Conservation (phyloP, 2,329 filamentous ascomycete genomes). For the Thermomyces lanuginosus region DNA sequence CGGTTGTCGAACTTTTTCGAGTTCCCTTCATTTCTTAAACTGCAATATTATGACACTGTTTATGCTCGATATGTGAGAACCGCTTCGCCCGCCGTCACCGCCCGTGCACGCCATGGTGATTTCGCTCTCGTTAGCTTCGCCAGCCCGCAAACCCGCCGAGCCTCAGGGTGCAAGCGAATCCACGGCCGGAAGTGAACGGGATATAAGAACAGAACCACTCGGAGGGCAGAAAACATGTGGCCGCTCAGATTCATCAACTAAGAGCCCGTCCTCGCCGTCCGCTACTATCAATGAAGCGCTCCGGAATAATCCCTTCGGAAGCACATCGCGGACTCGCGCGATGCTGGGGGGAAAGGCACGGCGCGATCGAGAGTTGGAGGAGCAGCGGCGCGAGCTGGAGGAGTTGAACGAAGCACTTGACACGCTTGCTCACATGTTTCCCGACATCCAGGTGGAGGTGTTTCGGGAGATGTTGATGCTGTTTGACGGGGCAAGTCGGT, state of each 20-base stretch:
- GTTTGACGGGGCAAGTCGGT: slow-evolving; percentile 31
- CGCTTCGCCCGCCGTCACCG: too few relatives aligned
- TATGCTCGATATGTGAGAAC: too few relatives aligned
- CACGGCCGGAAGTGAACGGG: too few relatives aligned
- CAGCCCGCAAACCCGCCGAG: too few relatives aligned
- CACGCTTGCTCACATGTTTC: slow-evolving; percentile 28
- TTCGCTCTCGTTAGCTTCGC: too few relatives aligned
- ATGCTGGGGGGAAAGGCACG: slow-evolving; percentile 6
- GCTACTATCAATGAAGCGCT: slow-evolving; percentile 27
- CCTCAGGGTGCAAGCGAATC: too few relatives aligned
- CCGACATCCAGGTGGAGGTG: slow-evolving; percentile 31
- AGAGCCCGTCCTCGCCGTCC: slow-evolving; percentile 4
- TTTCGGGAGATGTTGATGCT: slow-evolving; percentile 31
- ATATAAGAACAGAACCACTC: too few relatives aligned
- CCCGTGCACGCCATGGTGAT: too few relatives aligned
- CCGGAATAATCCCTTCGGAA: slow-evolving; percentile 29
- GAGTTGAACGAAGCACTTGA: slow-evolving; percentile 28
- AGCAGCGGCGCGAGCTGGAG: slow-evolving; percentile 19
- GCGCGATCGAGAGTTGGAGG: slow-evolving; percentile 10
- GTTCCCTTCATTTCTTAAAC: too few relatives aligned
- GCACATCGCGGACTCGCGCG: slow-evolving; percentile 15
- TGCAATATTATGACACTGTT: too few relatives aligned
- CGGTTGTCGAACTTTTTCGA: too few relatives aligned
- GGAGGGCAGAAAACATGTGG: not conserved
- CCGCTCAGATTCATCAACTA: too few relatives aligned